Percentiles rank a stretch among this genome's conserved stretches.
Conservation (phyloP, 1,284 basidiomycete genomes). For the Puccinia hordei region DNA sequence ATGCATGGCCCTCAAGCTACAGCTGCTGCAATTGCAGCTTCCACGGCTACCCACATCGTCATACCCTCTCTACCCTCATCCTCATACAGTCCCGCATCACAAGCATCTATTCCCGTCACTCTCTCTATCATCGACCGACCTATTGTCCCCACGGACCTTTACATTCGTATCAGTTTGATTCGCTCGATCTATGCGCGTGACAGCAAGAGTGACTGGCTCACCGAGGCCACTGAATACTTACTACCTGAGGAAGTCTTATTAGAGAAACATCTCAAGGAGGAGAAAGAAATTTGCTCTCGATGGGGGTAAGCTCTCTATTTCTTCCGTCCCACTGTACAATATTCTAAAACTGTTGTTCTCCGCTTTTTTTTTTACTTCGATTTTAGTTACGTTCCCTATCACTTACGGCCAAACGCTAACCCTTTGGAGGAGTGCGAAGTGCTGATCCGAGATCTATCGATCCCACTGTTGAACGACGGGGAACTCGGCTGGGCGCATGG, state of each 20-base stretch:
- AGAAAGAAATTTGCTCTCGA: conserved; percentile 60
- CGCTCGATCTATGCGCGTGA: conserved; percentile 58
- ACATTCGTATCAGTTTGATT: conserved; percentile 58
- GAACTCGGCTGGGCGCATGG: conserved; percentile 56
- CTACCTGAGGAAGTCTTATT: conserved; percentile 56
- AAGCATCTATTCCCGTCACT: conserved; percentile 56
- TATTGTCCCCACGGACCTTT: conserved; percentile 57
- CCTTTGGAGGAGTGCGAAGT: conserved; percentile 56
- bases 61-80: conserved; percentile 57
- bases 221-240: conserved; percentile 52
- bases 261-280: conserved; percentile 57
- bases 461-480: conserved; percentile 55
- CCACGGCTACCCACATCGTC: conserved; percentile 56
- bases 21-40: conserved; percentile 30
- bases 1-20: conserved; percentile 51
- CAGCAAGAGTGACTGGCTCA: conserved; percentile 52
- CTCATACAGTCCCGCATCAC: conserved; percentile 56
- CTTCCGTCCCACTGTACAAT: background rate
- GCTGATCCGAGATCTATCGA: conserved; percentile 56
- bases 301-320: conserved; percentile 57
- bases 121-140: conserved; percentile 57
- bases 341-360: background rate
- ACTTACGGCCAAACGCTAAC: conserved; percentile 55
- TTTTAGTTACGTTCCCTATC: conserved; percentile 51
- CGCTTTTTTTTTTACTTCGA: background rate